Evolutionary conservation across 1,139 yeast species (phyloP).

Genomic region (Protomyces macrosporus): DNA sequence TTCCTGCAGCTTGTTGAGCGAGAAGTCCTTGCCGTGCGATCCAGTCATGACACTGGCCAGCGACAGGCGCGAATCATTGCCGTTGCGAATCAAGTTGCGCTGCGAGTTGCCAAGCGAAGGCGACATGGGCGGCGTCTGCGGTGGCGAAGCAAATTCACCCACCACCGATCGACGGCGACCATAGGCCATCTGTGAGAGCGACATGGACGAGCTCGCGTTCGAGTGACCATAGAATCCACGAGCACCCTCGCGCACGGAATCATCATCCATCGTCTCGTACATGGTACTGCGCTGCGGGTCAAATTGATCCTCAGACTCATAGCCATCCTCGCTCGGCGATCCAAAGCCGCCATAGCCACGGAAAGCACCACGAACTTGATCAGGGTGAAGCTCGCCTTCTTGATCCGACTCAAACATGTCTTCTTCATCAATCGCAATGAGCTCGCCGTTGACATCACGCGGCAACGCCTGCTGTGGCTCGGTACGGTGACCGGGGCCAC

Average conservation of each 20-base stretch:
- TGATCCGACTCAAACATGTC: conserved; percentile 16
- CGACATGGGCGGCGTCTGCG: conserved; percentile 26
- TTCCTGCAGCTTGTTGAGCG: conserved; percentile 25
- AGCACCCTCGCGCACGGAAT: conserved; percentile 13
- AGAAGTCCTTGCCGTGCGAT: conserved; percentile 23
- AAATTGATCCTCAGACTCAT: conserved; percentile 22
- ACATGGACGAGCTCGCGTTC: conserved; percentile 23
- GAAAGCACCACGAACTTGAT: conserved; percentile 24
- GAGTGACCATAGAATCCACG: conserved; percentile 21
- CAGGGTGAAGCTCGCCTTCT: conserved; percentile 23
- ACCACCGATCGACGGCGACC: background rate
- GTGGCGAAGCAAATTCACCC: conserved; percentile 14
- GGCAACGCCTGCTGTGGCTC: background rate
- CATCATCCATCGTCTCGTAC: conserved; percentile 24
- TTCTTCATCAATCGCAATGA: conserved; percentile 23
- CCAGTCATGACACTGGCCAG: conserved; percentile 30
- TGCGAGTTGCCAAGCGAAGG: conserved; percentile 20
- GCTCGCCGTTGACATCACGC: conserved; percentile 21
- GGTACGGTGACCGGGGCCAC: conserved; percentile 28
- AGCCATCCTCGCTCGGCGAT: conserved; percentile 23
- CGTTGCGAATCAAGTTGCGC: conserved; percentile 8
- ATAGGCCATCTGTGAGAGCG: conserved; percentile 23
- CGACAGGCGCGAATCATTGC: conserved; percentile 27
- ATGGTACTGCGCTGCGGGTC: conserved; percentile 23
- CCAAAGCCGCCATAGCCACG: conserved; percentile 25